A percentile compares a stretch with the other conserved stretches of the same genome.
Conservation (phyloP, 495 filamentous ascomycete genomes). For the Penicillium egyptiacum region DNA sequence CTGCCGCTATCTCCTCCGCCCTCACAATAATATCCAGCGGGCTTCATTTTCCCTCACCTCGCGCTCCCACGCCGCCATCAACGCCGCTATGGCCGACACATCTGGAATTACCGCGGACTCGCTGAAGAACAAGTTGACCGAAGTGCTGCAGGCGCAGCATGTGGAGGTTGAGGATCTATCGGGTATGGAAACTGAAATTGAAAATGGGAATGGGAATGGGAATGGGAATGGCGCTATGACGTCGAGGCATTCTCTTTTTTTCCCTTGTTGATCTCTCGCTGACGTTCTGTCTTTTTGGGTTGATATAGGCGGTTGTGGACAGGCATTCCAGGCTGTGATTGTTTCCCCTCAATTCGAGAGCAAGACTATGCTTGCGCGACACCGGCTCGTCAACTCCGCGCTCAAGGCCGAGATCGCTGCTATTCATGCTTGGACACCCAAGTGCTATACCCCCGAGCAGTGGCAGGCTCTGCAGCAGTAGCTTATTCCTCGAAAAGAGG, state of each 20-base stretch:
- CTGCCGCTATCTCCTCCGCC: conserved; percentile 44
- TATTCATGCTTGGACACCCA: conserved; percentile 98
- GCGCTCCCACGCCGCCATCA: conserved; percentile 40
- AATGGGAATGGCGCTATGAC: conserved; percentile 7
- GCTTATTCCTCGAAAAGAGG: background rate
- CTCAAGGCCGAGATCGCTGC: conserved; percentile 90
- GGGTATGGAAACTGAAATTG: conserved; percentile 53
- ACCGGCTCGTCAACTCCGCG: conserved; percentile 83
- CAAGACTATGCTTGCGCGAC: conserved; percentile 82
- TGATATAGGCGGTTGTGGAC: conserved; percentile 80
- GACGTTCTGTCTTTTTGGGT: background rate
- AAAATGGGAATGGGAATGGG: background rate
- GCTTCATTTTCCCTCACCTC: conserved; percentile 42
- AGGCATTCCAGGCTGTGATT: conserved; percentile 89
- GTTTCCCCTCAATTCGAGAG: conserved; percentile 84
- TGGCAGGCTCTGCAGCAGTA: conserved; percentile 70
- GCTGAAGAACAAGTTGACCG: conserved; percentile 65
- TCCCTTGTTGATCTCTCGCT: background rate
- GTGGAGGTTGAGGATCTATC: conserved; percentile 94
- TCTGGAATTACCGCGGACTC: conserved; percentile 67
- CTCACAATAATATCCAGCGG: conserved; percentile 22
- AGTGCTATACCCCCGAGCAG: conserved; percentile 93
- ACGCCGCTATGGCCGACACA: conserved; percentile 50
- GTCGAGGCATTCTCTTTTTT: conserved; percentile 7
- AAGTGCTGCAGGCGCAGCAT: conserved; percentile 74